Conservation (phyloP, 306 rosid species). For the Oxytropis ochrocephala region DNA sequence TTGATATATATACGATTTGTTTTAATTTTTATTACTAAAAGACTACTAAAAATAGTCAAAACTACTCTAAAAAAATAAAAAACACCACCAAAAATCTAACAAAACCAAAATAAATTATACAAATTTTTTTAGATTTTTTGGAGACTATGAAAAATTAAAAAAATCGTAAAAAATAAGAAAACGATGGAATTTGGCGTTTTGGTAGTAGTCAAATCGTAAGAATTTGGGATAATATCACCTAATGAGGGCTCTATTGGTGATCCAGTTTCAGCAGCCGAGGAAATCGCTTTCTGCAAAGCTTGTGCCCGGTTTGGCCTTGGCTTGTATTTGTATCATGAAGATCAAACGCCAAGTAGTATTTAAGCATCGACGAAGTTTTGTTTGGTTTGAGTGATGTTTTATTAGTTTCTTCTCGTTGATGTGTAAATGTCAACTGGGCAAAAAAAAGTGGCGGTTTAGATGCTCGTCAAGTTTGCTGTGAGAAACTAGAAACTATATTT, state of each 20-base stretch:
- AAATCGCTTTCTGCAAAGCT: conserved; percentile 91
- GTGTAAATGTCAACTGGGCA: conserved; percentile 20
- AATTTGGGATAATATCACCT: conserved; percentile 72
- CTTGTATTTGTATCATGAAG: conserved; percentile 84
- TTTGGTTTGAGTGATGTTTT: conserved; percentile 9
- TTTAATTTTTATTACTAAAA: no score
- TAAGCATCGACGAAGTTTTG: conserved; percentile 14
- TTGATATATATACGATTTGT: no score
- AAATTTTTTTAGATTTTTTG: no score
- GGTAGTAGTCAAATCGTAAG: no score
- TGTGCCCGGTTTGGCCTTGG: conserved; percentile 99
- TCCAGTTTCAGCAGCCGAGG: conserved; percentile 96
- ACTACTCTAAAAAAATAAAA: no score
- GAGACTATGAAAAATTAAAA: no score
- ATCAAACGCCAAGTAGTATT: conserved; percentile 26
- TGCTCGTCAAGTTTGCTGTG: conserved; percentile 5
- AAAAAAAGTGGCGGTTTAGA: neutral
- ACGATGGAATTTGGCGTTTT: no score
- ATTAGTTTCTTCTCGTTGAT: conserved; percentile 9
- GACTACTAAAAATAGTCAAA: no score
- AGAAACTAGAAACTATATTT: conserved; percentile 16
- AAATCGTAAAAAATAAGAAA: no score
- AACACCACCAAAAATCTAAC: no score
- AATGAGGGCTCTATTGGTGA: conserved; percentile 41
- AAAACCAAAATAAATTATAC: no score